Evolutionary conservation across 1,284 basidiomycete genomes (phyloP), one percentile per base, ranked within the genome.

Genomic region (Cutaneotrichosporon arboriforme): DNA sequence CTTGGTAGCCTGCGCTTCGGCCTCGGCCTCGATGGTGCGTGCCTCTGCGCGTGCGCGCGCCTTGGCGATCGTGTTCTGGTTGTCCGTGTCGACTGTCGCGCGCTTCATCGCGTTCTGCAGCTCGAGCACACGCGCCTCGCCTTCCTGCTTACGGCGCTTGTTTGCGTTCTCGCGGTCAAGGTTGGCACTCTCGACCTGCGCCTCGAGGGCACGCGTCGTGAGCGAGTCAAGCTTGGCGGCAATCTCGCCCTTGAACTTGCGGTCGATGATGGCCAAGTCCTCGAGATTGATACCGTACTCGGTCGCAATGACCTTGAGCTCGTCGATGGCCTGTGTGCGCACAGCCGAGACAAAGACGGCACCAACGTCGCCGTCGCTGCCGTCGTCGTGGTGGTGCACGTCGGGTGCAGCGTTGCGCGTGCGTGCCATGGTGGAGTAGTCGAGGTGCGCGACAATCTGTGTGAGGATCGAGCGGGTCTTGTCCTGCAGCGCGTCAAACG

Each of bases 401-500:
- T 57, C 55, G 1, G 55, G 55, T 0, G 49, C 51, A 12, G 52
- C 55, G 15, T 46, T 57, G 21, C 55, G 55, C 26, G 55, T 46
- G 15, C 52, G 44, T 1, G 55, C 52, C 55, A 57, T 57, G 14
- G 43, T 46, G 5, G 48, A 42, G 45, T 54, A 54, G 41, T 52
- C 47, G 45, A 57, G 51, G 41, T 54, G 52, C 8, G 55, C 55
- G 21, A 54, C 42, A 33, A 57, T 53, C 40, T 57, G 55, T 8
- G 55, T 57, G 15, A 57, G 52, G 17, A 57, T 57, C 14, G 48
- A 51, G 42, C 55, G 52, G 8, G 55, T 53, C 55, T 57, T 57
- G 49, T 57, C 55, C 55, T 57, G 48, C n/a, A 57, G 55, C 18
- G 55, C 55, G 36, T 57, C 55, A 35, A 57, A 57, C 1, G 55